Evolutionary conservation across 2,329 filamentous ascomycete species (phyloP).

Genomic region (Penicillium sp.): DNA sequence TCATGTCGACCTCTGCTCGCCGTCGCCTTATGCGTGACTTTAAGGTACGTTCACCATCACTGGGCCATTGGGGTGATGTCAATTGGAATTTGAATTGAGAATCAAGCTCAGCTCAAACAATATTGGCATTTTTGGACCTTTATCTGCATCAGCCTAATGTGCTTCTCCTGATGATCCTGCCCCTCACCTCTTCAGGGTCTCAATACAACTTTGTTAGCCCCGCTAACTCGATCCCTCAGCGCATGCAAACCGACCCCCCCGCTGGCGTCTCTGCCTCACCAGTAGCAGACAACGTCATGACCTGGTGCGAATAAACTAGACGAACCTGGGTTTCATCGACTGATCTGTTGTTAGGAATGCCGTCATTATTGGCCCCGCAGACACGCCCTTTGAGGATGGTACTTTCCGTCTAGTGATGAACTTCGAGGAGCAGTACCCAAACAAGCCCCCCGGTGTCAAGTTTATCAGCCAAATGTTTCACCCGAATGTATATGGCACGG

Average conservation of each 20-base stretch:
- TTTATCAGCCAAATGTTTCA: slow-evolving; percentile 99
- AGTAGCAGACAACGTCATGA: slow-evolving; percentile 61
- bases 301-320: slow-evolving; percentile 27
- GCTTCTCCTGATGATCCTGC: neutral
- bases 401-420: slow-evolving; percentile 98
- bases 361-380: slow-evolving; percentile 93
- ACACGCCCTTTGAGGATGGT: slow-evolving; percentile 97
- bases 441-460: slow-evolving; percentile 96
- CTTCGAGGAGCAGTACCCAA: slow-evolving; percentile 98
- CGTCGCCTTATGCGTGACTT: slow-evolving; percentile 98
- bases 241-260: slow-evolving; percentile 98
- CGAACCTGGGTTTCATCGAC: neutral
- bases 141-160: neutral
- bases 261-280: slow-evolving; percentile 95
- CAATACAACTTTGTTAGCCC: neutral
- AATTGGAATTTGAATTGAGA: neutral
- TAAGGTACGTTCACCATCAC: slow-evolving; percentile 66
- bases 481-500: slow-evolving; percentile 95
- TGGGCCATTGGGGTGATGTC: neutral
- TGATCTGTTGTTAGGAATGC: slow-evolving; percentile 70
- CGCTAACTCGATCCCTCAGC: slow-evolving; percentile 53
- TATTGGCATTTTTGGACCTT: neutral
- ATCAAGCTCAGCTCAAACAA: neutral
- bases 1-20: slow-evolving; percentile 89
- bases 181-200: neutral